phyloP scores from a whole-genome alignment of 1,284 basidiomycete genomes.

The Sanghuangporus sanghuang region DNA sequence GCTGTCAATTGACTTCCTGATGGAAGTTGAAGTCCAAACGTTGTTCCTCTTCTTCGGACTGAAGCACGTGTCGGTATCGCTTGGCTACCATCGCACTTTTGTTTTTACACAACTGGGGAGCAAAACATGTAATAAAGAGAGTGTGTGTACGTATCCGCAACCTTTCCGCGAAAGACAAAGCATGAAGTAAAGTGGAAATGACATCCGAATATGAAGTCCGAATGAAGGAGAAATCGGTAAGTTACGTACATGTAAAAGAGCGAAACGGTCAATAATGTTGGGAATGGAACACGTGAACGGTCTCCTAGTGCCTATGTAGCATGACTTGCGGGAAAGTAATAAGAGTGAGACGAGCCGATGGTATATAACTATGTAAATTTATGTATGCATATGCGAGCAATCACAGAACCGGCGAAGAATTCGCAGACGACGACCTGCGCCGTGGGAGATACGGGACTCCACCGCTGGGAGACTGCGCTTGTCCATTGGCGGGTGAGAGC shows the following conservation, averaged over 20 bases:
- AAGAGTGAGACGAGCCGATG: not conserved
- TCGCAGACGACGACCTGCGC: conserved; percentile 14
- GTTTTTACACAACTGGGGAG: not conserved
- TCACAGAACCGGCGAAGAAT: conserved; percentile 4
- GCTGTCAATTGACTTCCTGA: not conserved
- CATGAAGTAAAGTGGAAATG: not conserved
- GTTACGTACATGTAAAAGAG: not conserved
- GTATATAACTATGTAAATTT: not conserved
- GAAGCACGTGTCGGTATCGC: no score
- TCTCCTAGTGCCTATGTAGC: not conserved
- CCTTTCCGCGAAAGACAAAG: not conserved
- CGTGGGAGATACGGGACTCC: conserved; percentile 9
- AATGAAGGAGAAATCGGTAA: not conserved
- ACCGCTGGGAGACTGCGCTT: not conserved
- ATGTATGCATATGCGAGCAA: not conserved
- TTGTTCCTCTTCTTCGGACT: no score
- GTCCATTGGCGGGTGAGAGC: not conserved
- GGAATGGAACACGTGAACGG: not conserved
- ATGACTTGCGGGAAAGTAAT: not conserved
- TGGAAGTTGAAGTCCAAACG: not conserved
- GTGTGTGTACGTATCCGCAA: not conserved
- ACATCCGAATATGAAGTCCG: not conserved
- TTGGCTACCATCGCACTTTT: not conserved
- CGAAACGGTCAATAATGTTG: not conserved
- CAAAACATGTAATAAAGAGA: not conserved